Evolutionary conservation across 2,329 filamentous ascomycete species (phyloP).

Genomic region (Fusarium sp.): DNA sequence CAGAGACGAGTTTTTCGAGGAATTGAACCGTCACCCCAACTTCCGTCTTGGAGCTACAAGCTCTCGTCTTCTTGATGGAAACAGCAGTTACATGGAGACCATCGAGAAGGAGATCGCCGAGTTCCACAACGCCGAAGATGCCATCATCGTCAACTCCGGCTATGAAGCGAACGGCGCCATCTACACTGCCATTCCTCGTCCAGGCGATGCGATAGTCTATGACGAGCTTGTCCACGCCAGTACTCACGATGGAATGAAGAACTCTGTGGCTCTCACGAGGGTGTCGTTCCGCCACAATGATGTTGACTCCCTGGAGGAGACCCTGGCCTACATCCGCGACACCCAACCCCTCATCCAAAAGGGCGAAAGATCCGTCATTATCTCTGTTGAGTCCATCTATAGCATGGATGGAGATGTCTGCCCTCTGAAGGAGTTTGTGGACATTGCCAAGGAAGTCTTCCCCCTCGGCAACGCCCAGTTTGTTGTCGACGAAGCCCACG

Average conservation of each 20-base stretch:
- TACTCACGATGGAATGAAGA: constrained; percentile 73
- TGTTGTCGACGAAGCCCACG: constrained; percentile 68
- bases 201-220: constrained; percentile 68
- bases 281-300: constrained; percentile 61
- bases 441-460: constrained; percentile 50
- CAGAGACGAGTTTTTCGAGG: constrained; percentile 60
- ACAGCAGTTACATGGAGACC: constrained; percentile 64
- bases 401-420: constrained; percentile 61
- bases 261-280: constrained; percentile 61
- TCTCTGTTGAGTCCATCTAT: constrained; percentile 58
- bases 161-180: constrained; percentile 67
- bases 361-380: constrained; percentile 50
- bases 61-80: constrained; percentile 74
- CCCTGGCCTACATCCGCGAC: constrained; percentile 48
- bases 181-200: constrained; percentile 61
- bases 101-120: constrained; percentile 71
- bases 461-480: constrained; percentile 58
- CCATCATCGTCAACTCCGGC: constrained; percentile 70
- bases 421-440: constrained; percentile 53
- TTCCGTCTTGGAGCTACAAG: constrained; percentile 64
- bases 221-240: constrained; percentile 77
- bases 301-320: constrained; percentile 49
- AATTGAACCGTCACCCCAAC: constrained; percentile 56
- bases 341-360: constrained; percentile 45
- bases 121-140: constrained; percentile 70